Conservation (phyloP, 2,329 filamentous ascomycete species). For the Didymella glomerata region DNA sequence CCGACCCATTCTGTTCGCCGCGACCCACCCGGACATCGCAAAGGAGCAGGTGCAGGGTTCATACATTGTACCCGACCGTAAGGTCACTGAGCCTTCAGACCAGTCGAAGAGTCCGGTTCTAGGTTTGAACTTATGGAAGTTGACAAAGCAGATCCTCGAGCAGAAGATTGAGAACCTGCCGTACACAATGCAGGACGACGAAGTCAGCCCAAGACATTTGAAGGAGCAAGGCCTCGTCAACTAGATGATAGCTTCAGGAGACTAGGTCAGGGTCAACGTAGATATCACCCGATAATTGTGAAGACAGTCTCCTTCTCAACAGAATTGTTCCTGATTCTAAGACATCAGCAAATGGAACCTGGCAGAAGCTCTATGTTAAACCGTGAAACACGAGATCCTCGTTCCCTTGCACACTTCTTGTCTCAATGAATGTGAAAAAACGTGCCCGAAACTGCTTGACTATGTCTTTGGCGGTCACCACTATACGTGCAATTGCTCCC, state of each 20-base stretch:
- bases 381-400: neutral
- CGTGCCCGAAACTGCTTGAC: neutral
- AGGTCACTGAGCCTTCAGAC: conserved; percentile 54
- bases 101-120: conserved; percentile 56
- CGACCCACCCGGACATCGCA: conserved; percentile 55
- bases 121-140: conserved; percentile 56
- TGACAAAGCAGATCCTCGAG: conserved; percentile 57
- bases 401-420: neutral
- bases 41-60: conserved; percentile 57
- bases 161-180: conserved; percentile 50
- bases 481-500: neutral
- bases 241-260: neutral
- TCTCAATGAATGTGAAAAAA: neutral
- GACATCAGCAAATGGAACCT: neutral
- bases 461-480: neutral
- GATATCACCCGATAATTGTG: neutral
- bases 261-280: neutral
- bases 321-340: neutral
- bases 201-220: conserved; percentile 8
- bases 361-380: neutral
- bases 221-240: conserved; percentile 9
- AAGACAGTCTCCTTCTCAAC: too few species aligned
- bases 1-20: conserved; percentile 58
- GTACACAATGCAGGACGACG: conserved; percentile 39
- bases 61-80: conserved; percentile 61